Percentiles rank a stretch among this genome's conserved stretches.
phyloP scores from a whole-genome alignment of 257 asterid genomes.

The Buddleja alternifolia region DNA sequence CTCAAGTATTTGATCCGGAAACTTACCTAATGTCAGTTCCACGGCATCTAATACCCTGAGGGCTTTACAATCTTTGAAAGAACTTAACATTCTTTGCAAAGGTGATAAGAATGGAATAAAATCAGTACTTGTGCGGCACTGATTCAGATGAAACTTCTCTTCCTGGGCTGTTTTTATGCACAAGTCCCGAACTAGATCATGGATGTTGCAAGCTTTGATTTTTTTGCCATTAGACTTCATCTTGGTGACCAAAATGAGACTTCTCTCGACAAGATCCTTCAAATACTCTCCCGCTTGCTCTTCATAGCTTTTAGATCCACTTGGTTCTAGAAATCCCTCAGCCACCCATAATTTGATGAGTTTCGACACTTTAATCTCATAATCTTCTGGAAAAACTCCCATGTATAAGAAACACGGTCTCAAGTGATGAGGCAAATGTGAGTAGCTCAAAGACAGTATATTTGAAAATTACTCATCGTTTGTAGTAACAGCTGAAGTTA shows the following conservation, averaged over 20 bases:
- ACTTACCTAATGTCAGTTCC: neutral
- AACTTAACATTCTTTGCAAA: too few species aligned
- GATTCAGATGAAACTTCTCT: neutral
- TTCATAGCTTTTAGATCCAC: neutral
- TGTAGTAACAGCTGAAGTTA: neutral
- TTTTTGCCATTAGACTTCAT: neutral
- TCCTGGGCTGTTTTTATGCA: neutral
- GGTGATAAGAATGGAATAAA: too few species aligned
- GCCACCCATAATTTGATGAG: neutral
- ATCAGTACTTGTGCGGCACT: too few species aligned
- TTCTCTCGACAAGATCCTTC: neutral
- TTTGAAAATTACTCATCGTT: neutral
- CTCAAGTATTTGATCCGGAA: neutral
- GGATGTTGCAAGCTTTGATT: neutral
- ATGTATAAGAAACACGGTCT: too few species aligned
- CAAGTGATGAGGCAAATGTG: neutral
- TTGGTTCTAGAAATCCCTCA: neutral
- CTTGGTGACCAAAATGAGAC: neutral
- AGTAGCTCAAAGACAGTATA: slow-evolving; percentile 14
- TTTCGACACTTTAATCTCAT: neutral
- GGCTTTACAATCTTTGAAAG: neutral
- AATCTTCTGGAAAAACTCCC: neutral
- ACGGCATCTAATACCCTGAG: slow-evolving; percentile 19
- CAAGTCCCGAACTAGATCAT: neutral
- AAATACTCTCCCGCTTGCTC: neutral